Conservation (phyloP, 2,329 filamentous ascomycete species). For the Teratosphaeria destructans region DNA sequence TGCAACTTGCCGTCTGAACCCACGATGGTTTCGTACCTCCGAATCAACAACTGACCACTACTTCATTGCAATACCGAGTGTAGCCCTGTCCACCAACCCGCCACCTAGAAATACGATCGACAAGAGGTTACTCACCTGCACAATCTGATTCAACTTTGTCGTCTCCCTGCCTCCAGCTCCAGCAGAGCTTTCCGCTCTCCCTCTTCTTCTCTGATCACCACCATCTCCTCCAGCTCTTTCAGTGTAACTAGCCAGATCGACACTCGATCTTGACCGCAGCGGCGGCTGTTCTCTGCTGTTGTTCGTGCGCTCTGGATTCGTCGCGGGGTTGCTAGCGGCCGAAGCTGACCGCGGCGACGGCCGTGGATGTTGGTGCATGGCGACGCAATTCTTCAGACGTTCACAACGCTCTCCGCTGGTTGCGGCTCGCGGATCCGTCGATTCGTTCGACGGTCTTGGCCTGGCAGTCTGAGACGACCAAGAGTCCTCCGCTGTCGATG, state of each 20-base stretch:
- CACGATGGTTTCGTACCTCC: no score
- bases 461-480: not conserved
- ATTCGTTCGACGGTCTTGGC: not conserved
- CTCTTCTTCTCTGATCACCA: slow-evolving; percentile 19
- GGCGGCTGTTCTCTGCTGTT: slow-evolving; percentile 56
- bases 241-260: slow-evolving; percentile 40
- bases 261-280: slow-evolving; percentile 43
- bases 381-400: not conserved
- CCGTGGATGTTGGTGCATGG: slow-evolving; percentile 86
- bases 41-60: not conserved
- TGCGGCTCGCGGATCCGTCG: not conserved
- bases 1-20: no score
- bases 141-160: slow-evolving; percentile 85
- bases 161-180: slow-evolving; percentile 42
- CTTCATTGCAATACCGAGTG: not conserved
- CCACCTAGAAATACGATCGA: not conserved
- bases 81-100: not conserved
- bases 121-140: slow-evolving; percentile 53
- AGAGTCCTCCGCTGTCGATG: not conserved
- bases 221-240: slow-evolving; percentile 40
- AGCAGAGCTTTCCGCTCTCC: slow-evolving; percentile 35
- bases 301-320: slow-evolving; percentile 60
- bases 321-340: slow-evolving; percentile 60
- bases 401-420: not conserved
- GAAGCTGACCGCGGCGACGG: slow-evolving; percentile 62